These are phyloP conservation scores for Mimosa bimucronata DNA, from an alignment of 306 rosid genomes.

Conservation along the genomic window DNA sequence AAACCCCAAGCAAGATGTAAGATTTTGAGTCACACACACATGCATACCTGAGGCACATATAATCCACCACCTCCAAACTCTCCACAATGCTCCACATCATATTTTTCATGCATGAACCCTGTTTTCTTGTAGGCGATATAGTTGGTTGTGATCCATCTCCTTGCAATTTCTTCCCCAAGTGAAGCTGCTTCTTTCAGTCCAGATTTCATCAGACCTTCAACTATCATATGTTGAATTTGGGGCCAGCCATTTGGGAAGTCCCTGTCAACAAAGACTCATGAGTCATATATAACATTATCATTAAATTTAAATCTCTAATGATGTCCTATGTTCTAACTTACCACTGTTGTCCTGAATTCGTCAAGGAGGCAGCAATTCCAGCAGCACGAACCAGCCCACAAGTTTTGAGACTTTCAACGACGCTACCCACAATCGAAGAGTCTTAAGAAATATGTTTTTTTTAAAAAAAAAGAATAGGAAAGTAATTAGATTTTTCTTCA, in stretches of 20 bases:
- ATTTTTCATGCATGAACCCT: slow-evolving; percentile 83
- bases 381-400: slow-evolving; percentile 62
- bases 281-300: background rate
- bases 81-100: slow-evolving; percentile 72
- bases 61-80: slow-evolving; percentile 87
- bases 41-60: slow-evolving; percentile 69
- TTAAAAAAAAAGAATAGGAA: too few relatives aligned
- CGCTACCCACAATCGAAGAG: slow-evolving; percentile 50
- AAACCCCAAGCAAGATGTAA: background rate
- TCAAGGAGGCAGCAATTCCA: slow-evolving; percentile 81
- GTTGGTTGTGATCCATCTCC: slow-evolving; percentile 82
- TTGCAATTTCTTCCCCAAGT: slow-evolving; percentile 75
- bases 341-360: slow-evolving; percentile 80
- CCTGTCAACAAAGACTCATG: slow-evolving; percentile 48
- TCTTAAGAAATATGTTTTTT: slow-evolving; percentile 49
- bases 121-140: slow-evolving; percentile 73
- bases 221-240: slow-evolving; percentile 92
- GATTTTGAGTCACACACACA: slow-evolving; percentile 40
- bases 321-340: slow-evolving; percentile 42
- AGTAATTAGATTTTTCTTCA: background rate
- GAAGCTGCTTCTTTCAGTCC: slow-evolving; percentile 71
- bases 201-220: slow-evolving; percentile 79
- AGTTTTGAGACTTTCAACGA: slow-evolving; percentile 59
- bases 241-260: slow-evolving; percentile 99
- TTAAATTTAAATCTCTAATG: background rate